Base-by-base conservation (phyloP, 495 filamentous ascomycete genomes). In the Penicillium paxilli region DNA sequence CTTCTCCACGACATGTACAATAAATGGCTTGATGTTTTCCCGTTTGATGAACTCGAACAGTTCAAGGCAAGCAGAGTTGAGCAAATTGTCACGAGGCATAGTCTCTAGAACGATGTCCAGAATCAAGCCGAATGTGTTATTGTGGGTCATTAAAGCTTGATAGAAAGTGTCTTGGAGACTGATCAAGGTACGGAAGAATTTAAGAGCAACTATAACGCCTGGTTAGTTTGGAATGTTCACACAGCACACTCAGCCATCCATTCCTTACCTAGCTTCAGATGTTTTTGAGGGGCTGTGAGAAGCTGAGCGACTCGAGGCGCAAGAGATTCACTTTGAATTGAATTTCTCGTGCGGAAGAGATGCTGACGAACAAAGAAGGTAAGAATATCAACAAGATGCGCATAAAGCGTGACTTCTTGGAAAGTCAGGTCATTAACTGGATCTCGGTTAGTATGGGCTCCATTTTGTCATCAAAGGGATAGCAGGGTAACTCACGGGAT, bases 41-140 rank as follows among this genome's bases (percentile, higher is more conserved):
- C 86, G 85, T 65, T 86, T 91, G 59, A 98, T 91, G 59, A 87
- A 91, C 59, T 92, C 91, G 57, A 98, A 98, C 28, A 98, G 83
- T 64, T 98, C 94, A 12, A 98, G 79, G 70, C 91, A 96, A n/a
- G 92, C 93, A 12, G 92, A 96, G 63, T 94, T 94, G 26, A 98
- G 82, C 3, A 98, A 79, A 64, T 97, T 98, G 68, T 98, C 92
- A n/a, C 90, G 86, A 1, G 91, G 91, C 85, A 97, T 92, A 2
- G 94, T 96, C 60, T 90, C 84, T 55, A 87, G 82, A 10, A 98
- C 83, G 24, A 98, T 87, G 58, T 95, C 84, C 22, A 98, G 80
- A 49, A 98, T 93, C 2, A 92, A 87, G 14, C 86, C 91, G 57
- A 98, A 90, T 1, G 93, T 86, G 55, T 84, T 84, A 62, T 93